A percentile compares a stretch with the other conserved stretches of the same genome.
Evolutionary conservation across 768 basidiomycete species (phyloP).

Genomic region (Russula dissimulans): DNA sequence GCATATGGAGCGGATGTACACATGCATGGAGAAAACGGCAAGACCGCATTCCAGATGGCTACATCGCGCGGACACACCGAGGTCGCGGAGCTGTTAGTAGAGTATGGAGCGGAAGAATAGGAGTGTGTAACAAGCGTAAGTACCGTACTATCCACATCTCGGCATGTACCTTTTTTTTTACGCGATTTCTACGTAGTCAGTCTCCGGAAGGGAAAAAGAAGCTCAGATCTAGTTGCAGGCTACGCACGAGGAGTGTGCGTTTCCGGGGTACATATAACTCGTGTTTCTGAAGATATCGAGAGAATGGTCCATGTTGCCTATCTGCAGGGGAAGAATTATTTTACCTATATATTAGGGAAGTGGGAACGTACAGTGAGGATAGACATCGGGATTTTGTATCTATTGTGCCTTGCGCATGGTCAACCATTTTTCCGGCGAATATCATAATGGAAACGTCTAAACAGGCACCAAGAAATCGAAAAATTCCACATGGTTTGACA

Average conservation of each 20-base stretch:
- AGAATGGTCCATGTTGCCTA: conserved; percentile 73
- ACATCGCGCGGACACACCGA: too few relatives aligned
- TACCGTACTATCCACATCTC: too few relatives aligned
- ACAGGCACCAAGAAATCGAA: background rate
- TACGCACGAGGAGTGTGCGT: too few relatives aligned
- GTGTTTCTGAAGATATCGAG: conserved; percentile 68
- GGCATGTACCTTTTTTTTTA: too few relatives aligned
- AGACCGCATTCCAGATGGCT: too few relatives aligned
- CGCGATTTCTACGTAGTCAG: too few relatives aligned
- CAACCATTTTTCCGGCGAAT: conserved; percentile 66
- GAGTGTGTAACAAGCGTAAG: too few relatives aligned
- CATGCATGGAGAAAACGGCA: too few relatives aligned
- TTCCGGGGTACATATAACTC: background rate
- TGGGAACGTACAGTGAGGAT: conserved; percentile 59
- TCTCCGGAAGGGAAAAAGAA: too few relatives aligned
- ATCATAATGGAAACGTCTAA: background rate
- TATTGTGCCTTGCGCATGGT: conserved; percentile 71
- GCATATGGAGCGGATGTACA: too few relatives aligned
- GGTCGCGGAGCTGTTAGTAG: too few relatives aligned
- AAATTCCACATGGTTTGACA: conserved; percentile 61
- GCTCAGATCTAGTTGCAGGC: too few relatives aligned
- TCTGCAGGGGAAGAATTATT: conserved; percentile 29
- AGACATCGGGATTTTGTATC: conserved; percentile 67
- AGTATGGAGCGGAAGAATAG: conserved; percentile 20
- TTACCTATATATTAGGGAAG: background rate